phyloP scores from a whole-genome alignment of 1,139 yeast genomes.

The Geotrichum carabidarum region DNA sequence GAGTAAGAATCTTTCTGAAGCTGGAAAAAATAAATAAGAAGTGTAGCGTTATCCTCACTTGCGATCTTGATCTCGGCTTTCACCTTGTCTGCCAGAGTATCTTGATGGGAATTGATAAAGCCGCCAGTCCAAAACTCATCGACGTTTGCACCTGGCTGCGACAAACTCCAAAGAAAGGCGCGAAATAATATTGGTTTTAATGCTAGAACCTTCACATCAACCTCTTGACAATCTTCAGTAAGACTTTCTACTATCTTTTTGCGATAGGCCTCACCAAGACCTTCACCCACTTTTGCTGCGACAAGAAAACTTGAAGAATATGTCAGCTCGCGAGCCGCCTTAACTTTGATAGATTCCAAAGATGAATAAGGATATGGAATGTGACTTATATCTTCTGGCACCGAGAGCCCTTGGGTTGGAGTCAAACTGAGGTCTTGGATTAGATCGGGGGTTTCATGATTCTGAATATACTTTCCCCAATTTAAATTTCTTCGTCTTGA shows the following conservation, averaged over 20 bases:
- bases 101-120: not conserved
- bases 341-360: slow-evolving; percentile 8
- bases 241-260: slow-evolving; percentile 1
- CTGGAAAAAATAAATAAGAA: slow-evolving; percentile 12
- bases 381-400: slow-evolving; percentile 1
- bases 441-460: slow-evolving; percentile 7
- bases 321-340: slow-evolving; percentile 7
- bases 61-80: not conserved
- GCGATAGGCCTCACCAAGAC: not conserved
- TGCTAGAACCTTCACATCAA: slow-evolving; percentile 6
- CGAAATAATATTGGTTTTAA: slow-evolving; percentile 12
- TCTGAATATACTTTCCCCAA: slow-evolving; percentile 13
- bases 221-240: slow-evolving; percentile 1
- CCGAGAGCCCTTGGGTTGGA: not conserved
- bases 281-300: slow-evolving; percentile 6
- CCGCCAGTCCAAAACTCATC: slow-evolving; percentile 19
- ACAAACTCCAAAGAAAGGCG: slow-evolving; percentile 18
- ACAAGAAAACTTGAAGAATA: slow-evolving; percentile 11
- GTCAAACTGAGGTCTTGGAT: not conserved
- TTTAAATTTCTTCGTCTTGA: not conserved
- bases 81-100: slow-evolving; percentile 6
- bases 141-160: not conserved
- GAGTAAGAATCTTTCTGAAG: slow-evolving; percentile 4
- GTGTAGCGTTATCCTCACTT: not conserved
- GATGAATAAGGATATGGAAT: slow-evolving; percentile 15